phyloP scores from a whole-genome alignment of 2,329 filamentous ascomycete genomes.

The Microcyclospora pomicola region DNA sequence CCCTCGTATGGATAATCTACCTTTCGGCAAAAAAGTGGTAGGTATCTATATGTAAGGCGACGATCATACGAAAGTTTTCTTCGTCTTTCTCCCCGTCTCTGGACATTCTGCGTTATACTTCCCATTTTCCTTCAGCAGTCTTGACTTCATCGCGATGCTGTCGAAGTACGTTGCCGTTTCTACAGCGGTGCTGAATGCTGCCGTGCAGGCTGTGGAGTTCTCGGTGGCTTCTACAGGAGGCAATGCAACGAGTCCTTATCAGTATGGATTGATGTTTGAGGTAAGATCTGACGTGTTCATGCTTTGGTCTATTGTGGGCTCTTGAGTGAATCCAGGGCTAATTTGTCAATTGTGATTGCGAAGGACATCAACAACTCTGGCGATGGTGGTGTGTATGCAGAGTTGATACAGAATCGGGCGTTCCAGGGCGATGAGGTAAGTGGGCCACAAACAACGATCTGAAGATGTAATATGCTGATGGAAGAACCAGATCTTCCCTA shows the following conservation, averaged over 20 bases:
- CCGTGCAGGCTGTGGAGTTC: slow-evolving; percentile 11
- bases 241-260: slow-evolving; percentile 26
- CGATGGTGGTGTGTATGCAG: slow-evolving; percentile 60
- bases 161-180: slow-evolving; percentile 4
- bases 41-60: background rate
- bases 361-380: slow-evolving; percentile 42
- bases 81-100: no score
- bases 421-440: slow-evolving; percentile 40
- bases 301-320: slow-evolving; percentile 21
- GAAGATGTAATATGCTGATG: slow-evolving; percentile 27
- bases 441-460: background rate
- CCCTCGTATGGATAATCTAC: no score
- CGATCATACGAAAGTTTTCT: background rate
- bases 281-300: slow-evolving; percentile 12
- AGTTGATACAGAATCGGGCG: slow-evolving; percentile 55
- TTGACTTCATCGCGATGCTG: slow-evolving; percentile 3
- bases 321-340: slow-evolving; percentile 51
- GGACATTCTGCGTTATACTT: background rate
- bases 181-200: slow-evolving; percentile 7
- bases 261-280: slow-evolving; percentile 33
- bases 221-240: slow-evolving; percentile 19
- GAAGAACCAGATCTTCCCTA: slow-evolving; percentile 25
- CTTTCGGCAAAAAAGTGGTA: no score
- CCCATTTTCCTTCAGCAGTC: slow-evolving; percentile 1
- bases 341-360: background rate